Percentiles rank a stretch among this genome's conserved stretches.
Conservation (phyloP, 1,139 yeast genomes). For the Taphrina pruni region DNA sequence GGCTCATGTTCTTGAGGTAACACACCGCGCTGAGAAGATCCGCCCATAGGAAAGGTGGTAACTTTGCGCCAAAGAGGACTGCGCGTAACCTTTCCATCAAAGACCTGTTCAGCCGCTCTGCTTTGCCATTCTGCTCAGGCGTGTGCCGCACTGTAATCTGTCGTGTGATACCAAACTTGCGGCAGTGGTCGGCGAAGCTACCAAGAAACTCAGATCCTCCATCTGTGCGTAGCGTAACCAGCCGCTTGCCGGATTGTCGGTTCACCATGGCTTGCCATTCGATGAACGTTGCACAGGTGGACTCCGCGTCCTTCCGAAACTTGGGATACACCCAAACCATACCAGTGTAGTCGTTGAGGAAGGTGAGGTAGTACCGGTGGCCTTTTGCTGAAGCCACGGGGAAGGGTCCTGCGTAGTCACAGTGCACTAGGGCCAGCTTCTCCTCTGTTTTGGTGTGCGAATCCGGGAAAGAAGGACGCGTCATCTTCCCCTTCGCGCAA, state of each 20-base stretch:
- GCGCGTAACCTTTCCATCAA: no score
- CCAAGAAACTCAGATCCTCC: no score
- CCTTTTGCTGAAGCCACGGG: not conserved
- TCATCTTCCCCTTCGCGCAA: not conserved
- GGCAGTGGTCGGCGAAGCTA: no score
- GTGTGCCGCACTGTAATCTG: no score
- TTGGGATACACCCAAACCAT: not conserved
- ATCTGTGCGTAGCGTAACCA: not conserved
- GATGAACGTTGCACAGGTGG: not conserved
- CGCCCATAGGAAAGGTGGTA: no score
- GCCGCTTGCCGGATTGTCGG: not conserved
- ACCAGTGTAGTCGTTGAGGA: not conserved
- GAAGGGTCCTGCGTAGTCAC: not conserved
- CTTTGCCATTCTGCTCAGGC: no score
- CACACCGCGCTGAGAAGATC: no score
- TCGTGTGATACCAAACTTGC: no score
- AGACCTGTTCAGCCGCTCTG: no score
- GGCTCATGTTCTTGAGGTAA: no score
- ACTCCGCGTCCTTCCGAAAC: not conserved
- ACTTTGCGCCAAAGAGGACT: no score
- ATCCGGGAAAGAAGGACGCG: not conserved
- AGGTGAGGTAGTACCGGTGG: not conserved
- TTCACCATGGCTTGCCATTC: not conserved
- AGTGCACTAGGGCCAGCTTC: not conserved
- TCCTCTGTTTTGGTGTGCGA: not conserved